Conservation (phyloP, 257 asterid genomes). For the Handroanthus guayacan region DNA sequence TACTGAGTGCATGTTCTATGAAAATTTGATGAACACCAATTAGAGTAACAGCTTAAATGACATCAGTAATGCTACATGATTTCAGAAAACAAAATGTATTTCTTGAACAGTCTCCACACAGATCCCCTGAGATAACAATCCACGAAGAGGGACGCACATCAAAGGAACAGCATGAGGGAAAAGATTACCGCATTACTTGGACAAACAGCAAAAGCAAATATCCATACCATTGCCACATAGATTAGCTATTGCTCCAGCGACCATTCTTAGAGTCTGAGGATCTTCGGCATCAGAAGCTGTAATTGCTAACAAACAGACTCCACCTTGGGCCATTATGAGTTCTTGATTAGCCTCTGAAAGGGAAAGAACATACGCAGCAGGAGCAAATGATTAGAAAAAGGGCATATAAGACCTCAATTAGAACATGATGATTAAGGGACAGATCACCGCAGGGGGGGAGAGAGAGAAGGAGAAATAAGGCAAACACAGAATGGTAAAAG, state of each 20-base stretch:
- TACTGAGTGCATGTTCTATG: background rate
- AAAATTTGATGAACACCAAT: background rate
- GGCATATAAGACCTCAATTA: constrained; percentile 19
- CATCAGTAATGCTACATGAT: background rate
- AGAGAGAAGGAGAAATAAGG: constrained; percentile 14
- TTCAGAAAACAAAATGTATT: constrained; percentile 1
- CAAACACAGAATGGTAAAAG: constrained; percentile 18
- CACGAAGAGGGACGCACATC: background rate
- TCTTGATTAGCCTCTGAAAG: constrained; percentile 90
- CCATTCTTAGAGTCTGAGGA: constrained; percentile 99
- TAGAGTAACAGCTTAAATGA: background rate
- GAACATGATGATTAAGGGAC: constrained; percentile 19
- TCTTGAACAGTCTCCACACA: background rate
- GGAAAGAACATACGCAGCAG: constrained; percentile 16
- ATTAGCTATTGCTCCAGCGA: constrained; percentile 99
- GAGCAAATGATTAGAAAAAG: constrained; percentile 19
- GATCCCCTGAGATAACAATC: background rate
- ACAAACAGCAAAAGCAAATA: constrained; percentile 30
- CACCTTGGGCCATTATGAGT: constrained; percentile 98
- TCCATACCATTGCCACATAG: constrained; percentile 92
- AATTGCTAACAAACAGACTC: constrained; percentile 78
- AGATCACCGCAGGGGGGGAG: background rate
- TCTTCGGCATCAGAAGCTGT: constrained; percentile 97
- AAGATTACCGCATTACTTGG: constrained; percentile 10
- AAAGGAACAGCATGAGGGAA: constrained; percentile 19